phyloP scores from a whole-genome alignment of 2,329 filamentous ascomycete genomes.

The Calcarisporium arbuscula region DNA sequence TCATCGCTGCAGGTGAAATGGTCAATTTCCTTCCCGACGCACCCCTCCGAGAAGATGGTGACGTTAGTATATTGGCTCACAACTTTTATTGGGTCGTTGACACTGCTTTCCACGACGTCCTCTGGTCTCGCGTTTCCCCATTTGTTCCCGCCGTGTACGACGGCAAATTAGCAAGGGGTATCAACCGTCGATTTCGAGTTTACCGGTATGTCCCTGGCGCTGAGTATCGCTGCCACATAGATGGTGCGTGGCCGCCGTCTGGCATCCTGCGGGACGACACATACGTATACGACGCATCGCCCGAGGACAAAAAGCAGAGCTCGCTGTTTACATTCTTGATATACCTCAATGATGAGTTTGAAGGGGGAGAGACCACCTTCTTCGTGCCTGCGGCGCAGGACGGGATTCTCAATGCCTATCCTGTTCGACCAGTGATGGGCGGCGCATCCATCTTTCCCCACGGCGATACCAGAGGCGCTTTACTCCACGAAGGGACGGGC shows the following conservation, averaged over 20 bases:
- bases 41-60: slow-evolving; percentile 58
- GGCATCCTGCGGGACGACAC: slow-evolving; percentile 50
- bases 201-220: slow-evolving; percentile 69
- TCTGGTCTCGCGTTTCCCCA: slow-evolving; percentile 55
- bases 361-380: slow-evolving; percentile 65
- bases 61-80: slow-evolving; percentile 60
- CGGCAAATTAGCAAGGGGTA: slow-evolving; percentile 52
- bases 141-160: slow-evolving; percentile 51
- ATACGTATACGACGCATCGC: slow-evolving; percentile 63
- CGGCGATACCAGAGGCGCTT: slow-evolving; percentile 57
- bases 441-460: slow-evolving; percentile 64
- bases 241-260: slow-evolving; percentile 68
- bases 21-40: slow-evolving; percentile 63
- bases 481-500: slow-evolving; percentile 65
- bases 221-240: slow-evolving; percentile 64
- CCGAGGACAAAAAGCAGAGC: slow-evolving; percentile 51
- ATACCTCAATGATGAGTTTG: slow-evolving; percentile 66
- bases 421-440: slow-evolving; percentile 62
- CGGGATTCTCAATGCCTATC: slow-evolving; percentile 62
- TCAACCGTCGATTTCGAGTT: slow-evolving; percentile 65
- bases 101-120: slow-evolving; percentile 51
- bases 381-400: slow-evolving; percentile 60
- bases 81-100: slow-evolving; percentile 72
- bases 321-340: slow-evolving; percentile 64
- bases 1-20: slow-evolving; percentile 60